Evolutionary conservation across 1,139 yeast genomes (phyloP), one percentile per base, ranked within the genome.

Genomic region (Hansenula lynferdii): DNA sequence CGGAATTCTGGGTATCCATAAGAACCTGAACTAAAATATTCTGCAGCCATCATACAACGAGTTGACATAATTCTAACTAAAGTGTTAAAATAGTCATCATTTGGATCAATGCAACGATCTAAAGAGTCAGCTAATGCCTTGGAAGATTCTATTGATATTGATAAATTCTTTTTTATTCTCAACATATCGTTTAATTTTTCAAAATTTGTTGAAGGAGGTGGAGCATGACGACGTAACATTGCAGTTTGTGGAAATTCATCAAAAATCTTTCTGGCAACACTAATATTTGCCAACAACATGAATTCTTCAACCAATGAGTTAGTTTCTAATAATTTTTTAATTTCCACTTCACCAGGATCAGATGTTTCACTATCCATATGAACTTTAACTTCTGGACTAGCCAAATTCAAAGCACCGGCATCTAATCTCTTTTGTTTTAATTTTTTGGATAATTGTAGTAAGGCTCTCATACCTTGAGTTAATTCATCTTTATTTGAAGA

Each of bases 21-120:
- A 14, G 85, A 78, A n/a, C 99, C 98, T 0, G 96, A 77, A 8
- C 95, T 81, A 69, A 94, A 94, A 60, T 94, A 94, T 56, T 92
- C 97, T 2, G 99, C 99, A 3, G 98, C 96, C 85, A 89, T 86
- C 98, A 94, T 94, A 65, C 98, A 92, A 56, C 99, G 76, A 0
- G 99, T 94, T 7, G 97, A 94, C 96, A 92, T 85, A 48, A 94
- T 92, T 64, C 99, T 82, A 9, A 92, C 74, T 53, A 94, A 71
- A 0, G 97, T 92, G 63, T 94, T 94, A 73, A 94, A 89, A 57
- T 87, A 94, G 7, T 90, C 84, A 59, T 92, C 98, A 1, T 75
- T 57, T 19, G 80, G 75, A 60, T 92, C 97, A 25, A 68, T 76
- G 62, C 96, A 87, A 45, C 85, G 73, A 57, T 94, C 98, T 41